phyloP scores from a whole-genome alignment of 345 rosid species.

The Cochlearia excelsa region DNA sequence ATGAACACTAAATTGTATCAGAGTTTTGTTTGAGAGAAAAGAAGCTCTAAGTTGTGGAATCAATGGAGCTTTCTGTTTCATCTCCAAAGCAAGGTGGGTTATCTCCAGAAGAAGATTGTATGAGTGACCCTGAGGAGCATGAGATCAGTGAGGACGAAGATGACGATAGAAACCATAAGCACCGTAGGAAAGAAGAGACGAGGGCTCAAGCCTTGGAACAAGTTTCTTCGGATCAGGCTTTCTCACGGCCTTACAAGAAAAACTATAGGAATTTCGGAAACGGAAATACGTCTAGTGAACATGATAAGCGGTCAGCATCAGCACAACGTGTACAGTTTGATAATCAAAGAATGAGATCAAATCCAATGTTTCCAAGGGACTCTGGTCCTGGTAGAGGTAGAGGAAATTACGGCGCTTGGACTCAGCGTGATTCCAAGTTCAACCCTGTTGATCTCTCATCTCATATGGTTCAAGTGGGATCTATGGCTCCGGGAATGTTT shows the following conservation, averaged over 20 bases:
- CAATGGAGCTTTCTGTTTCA: slow-evolving; percentile 75
- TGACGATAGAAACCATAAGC: slow-evolving; percentile 97
- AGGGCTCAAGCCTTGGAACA: slow-evolving; percentile 69
- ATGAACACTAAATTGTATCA: slow-evolving; percentile 24
- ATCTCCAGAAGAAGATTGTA: slow-evolving; percentile 63
- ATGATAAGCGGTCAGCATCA: slow-evolving; percentile 53
- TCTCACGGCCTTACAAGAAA: slow-evolving; percentile 67
- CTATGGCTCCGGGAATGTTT: slow-evolving; percentile 55
- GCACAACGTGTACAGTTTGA: slow-evolving; percentile 52
- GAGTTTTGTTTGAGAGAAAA: slow-evolving; percentile 32
- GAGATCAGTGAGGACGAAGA: slow-evolving; percentile 97
- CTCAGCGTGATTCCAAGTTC: slow-evolving; percentile 64
- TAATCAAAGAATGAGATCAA: slow-evolving; percentile 60
- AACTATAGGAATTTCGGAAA: slow-evolving; percentile 57
- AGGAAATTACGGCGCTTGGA: slow-evolving; percentile 79
- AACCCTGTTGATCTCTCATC: slow-evolving; percentile 62
- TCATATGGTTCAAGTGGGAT: slow-evolving; percentile 61
- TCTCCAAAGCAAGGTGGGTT: slow-evolving; percentile 56
- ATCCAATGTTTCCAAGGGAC: slow-evolving; percentile 59
- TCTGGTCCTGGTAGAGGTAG: slow-evolving; percentile 75
- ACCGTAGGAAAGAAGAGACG: slow-evolving; percentile 85
- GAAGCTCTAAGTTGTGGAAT: slow-evolving; percentile 28
- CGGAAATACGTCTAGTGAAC: slow-evolving; percentile 58
- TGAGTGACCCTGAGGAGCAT: slow-evolving; percentile 79
- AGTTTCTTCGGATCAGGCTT: slow-evolving; percentile 54